Conservation (phyloP, 345 rosid genomes). For the Rubroshorea leprosula region DNA sequence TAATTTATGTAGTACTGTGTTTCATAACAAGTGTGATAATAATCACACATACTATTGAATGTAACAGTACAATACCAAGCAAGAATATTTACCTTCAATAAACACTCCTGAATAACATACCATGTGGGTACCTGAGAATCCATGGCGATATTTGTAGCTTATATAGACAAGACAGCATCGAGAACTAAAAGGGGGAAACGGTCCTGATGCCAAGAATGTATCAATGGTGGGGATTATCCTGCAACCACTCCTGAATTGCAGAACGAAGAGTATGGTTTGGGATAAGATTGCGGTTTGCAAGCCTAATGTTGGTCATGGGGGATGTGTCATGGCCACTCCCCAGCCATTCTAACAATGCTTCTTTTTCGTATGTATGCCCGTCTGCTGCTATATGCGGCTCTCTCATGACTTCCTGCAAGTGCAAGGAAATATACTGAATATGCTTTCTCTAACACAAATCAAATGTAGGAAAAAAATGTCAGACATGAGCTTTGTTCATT, state of each 20-base stretch:
- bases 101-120: too few species aligned
- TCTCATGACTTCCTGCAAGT: conserved; percentile 63
- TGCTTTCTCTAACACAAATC: neutral
- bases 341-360: conserved; percentile 60
- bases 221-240: too few species aligned
- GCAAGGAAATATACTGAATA: neutral
- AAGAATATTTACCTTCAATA: too few species aligned
- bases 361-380: conserved; percentile 69
- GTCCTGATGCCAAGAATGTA: conserved; percentile 18
- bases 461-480: neutral
- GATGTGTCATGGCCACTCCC: conserved; percentile 53
- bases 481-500: neutral
- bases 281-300: conserved; percentile 37
- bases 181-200: too few species aligned
- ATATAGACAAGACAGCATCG: too few species aligned
- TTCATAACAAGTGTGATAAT: too few species aligned
- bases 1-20: too few species aligned
- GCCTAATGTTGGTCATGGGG: conserved; percentile 58
- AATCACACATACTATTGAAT: too few species aligned
- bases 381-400: conserved; percentile 82
- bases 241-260: conserved; percentile 59
- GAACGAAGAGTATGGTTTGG: conserved; percentile 72
- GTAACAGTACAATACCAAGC: too few species aligned
- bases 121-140: too few species aligned
- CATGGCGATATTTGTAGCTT: too few species aligned